Base-by-base conservation (phyloP, 2,329 filamentous ascomycete genomes). In the Botryotinia calthae region DNA sequence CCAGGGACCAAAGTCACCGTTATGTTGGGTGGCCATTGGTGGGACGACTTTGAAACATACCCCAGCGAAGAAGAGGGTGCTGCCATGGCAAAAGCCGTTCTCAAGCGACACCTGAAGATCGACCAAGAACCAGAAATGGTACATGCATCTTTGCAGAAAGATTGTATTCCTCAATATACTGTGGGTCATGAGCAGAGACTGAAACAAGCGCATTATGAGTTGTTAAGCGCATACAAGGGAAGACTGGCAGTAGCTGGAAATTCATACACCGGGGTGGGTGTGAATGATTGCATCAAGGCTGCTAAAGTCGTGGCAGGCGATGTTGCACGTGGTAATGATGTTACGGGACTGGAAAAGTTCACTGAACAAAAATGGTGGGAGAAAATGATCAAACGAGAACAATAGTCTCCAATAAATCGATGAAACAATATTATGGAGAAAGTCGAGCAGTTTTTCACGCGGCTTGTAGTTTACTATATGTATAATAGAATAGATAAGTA, bases 21-120 rank as follows among this genome's bases (percentile, higher is more conserved):
- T 77, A 97, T 99, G 90, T 85, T 99, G 72, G 96, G 96, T 73
- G 96, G 96, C 1, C 94, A 98, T 83, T 94, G 93, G 87, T 98
- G 93, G 93, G 87, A 94, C 80, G 87, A 84, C 73, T 89, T 87
- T 84, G 79, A 76, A 63, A 78, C 82, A 2, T 88, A 88, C 73
- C 94, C 94, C 0, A 84, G 87, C 68, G 86, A 90, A 74, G 85
- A 90, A 22, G 87, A 92, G 76, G 94, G 89, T 25, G 83, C 92
- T 40, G 80, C 82, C 9, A 91, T 95, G 87, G 94, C 95, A 48
- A 87, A 88, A 74, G 82, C 85, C 2, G 84, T 97, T 10, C 84
- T 98, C 2, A 83, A 87, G 75, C 87, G 94, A 31, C 95, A 98
- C 79, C 85, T 98, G 8, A 86, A 86, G 73, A 93, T 98, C 80